Percentiles rank a stretch among this genome's conserved stretches.
Evolutionary conservation across 2,329 filamentous ascomycete genomes (phyloP).

Genomic region (Penicillium sp.): DNA sequence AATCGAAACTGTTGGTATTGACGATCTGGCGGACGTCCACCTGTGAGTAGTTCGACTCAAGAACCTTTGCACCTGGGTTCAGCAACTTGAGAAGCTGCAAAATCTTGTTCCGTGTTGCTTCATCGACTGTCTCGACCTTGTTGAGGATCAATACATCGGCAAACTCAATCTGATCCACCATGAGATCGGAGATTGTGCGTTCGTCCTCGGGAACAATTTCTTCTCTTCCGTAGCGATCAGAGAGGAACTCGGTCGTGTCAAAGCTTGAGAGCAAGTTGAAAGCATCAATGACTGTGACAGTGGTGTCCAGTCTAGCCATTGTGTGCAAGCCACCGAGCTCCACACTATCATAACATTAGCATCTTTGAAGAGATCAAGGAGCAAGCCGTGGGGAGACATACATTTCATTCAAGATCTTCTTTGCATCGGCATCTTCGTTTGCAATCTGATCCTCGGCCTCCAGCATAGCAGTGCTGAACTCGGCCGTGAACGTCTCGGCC

Average conservation of each 20-base stretch:
- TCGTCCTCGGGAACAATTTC: slow-evolving; percentile 69
- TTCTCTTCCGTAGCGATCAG: slow-evolving; percentile 59
- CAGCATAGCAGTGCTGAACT: slow-evolving; percentile 52
- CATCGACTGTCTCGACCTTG: slow-evolving; percentile 65
- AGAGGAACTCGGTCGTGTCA: slow-evolving; percentile 67
- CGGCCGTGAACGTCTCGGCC: slow-evolving; percentile 69
- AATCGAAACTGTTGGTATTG: slow-evolving; percentile 65
- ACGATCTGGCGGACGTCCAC: slow-evolving; percentile 65
- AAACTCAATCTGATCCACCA: slow-evolving; percentile 78
- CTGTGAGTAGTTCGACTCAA: slow-evolving; percentile 61
- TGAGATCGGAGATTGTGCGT: slow-evolving; percentile 71
- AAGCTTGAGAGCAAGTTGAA: slow-evolving; percentile 74
- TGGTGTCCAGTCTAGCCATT: slow-evolving; percentile 68
- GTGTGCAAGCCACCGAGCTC: slow-evolving; percentile 65
- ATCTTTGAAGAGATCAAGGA: slow-evolving; percentile 7
- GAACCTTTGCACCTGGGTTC: slow-evolving; percentile 66
- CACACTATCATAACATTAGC: slow-evolving; percentile 36
- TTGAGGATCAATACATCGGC: slow-evolving; percentile 73
- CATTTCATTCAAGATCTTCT: slow-evolving; percentile 50
- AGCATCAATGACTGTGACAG: slow-evolving; percentile 71
- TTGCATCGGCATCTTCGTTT: slow-evolving; percentile 43
- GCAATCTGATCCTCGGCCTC: slow-evolving; percentile 51
- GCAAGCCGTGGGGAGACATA: slow-evolving; percentile 28
- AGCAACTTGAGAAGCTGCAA: slow-evolving; percentile 59
- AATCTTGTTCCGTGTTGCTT: slow-evolving; percentile 50